phyloP scores from a whole-genome alignment of 208 protist genomes.

The Crithidia mellificae region DNA sequence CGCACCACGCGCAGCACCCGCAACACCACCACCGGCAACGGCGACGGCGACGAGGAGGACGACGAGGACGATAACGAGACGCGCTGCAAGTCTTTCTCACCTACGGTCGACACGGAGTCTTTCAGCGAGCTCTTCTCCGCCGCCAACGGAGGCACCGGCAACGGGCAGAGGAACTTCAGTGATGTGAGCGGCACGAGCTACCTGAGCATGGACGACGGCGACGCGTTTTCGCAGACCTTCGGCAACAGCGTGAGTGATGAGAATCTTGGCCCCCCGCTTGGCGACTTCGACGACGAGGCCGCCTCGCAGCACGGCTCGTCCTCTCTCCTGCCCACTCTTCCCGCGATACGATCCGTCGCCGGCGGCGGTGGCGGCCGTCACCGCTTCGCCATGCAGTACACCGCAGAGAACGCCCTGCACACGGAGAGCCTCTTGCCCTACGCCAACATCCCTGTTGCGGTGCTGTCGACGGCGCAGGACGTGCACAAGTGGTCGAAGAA shows the following conservation, averaged over 20 bases:
- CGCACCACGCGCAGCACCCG: background rate
- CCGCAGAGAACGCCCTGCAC: conserved; percentile 53
- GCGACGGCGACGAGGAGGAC: background rate
- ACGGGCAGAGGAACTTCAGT: conserved; percentile 5
- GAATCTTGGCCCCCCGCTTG: background rate
- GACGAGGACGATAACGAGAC: conserved; percentile 15
- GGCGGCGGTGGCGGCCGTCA: conserved; percentile 22
- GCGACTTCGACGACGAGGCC: background rate
- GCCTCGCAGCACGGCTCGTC: conserved; percentile 3
- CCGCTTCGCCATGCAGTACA: conserved; percentile 74
- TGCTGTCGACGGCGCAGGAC: conserved; percentile 55
- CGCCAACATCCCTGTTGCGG: conserved; percentile 58
- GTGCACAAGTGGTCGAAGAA: conserved; percentile 63
- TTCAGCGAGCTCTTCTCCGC: conserved; percentile 17
- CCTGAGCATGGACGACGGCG: conserved; percentile 5
- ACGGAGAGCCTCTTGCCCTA: conserved; percentile 64
- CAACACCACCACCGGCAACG: background rate
- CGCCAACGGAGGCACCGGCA: background rate
- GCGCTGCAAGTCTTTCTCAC: conserved; percentile 17
- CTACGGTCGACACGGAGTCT: background rate
- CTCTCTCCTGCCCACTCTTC: conserved; percentile 53
- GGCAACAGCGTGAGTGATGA: conserved; percentile 25
- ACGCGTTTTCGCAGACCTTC: conserved; percentile 10
- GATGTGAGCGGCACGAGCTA: background rate
- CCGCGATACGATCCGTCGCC: conserved; percentile 30